Evolutionary conservation across 2,329 filamentous ascomycete species (phyloP), one percentile per base, ranked within the genome.

Genomic region (Acrocalymma vagum): DNA sequence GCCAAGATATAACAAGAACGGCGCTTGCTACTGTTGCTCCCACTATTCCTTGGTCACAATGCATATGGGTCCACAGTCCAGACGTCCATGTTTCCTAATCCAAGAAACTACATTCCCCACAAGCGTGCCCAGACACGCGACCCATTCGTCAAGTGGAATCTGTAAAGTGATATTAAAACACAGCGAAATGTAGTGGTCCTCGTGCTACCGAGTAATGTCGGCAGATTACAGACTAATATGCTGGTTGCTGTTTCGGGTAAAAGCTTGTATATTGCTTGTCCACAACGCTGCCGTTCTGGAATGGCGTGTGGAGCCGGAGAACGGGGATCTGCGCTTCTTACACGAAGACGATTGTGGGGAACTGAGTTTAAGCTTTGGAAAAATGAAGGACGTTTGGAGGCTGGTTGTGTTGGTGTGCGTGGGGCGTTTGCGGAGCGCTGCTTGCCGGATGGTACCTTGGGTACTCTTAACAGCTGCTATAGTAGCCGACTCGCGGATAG

Each of bases 201-300:
- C 31, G 26, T 35, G 28, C 23, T 25, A 26, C 2, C 15, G 28
- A 17, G 24, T 16, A 13, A 25, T 36, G 29, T 42, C 48, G 48
- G 48, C 37, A 51, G 44, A 44, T 51, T 30, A 13, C 27, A 21
- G 39, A 13, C 26, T 42, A 48, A 45, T 48, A 39, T 51, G 23
- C 23, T 21, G 28, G 33, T 32, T 24, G 29, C 24, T 21, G 28
- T 42, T 39, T 48, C 40, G 48, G 48, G 37, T 51, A 48, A 51
- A 51, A 21, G 44, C 48, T 51, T 41, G 37, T n/a, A 48, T 43
- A 51, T 51, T 51, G 28, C 44, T 31, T 24, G 15, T 41, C 44
- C 38, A 50, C 32, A 20, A 32, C 18, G n/a, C 10, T 10, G 15
- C 5, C 6, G 15, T 27, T 25, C 32, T 40, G n/a, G 13, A 15